Evolutionary conservation across 139 green algal species (phyloP).

Genomic region (Chlamydomonas incerta): DNA sequence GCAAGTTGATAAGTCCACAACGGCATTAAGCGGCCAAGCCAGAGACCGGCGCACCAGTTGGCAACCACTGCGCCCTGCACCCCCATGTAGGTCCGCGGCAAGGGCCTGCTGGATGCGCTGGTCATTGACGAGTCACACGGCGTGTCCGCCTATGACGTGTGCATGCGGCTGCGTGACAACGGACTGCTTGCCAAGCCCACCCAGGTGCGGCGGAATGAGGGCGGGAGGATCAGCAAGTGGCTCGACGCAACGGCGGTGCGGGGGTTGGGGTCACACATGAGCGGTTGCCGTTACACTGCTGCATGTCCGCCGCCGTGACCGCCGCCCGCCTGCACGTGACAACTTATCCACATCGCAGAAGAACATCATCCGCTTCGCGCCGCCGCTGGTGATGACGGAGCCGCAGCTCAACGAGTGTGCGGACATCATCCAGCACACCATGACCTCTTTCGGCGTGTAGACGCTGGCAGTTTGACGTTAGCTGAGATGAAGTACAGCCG

Average conservation of each 20-base stretch:
- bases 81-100: constrained; percentile 84
- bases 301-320: too few relatives aligned
- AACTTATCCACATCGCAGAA: constrained; percentile 56
- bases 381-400: constrained; percentile 86
- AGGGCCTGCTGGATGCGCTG: constrained; percentile 91
- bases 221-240: constrained; percentile 47
- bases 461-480: too few relatives aligned
- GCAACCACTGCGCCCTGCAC: too few relatives aligned
- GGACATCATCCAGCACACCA: constrained; percentile 76
- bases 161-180: constrained; percentile 84
- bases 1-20: too few relatives aligned
- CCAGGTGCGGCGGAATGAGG: constrained; percentile 67
- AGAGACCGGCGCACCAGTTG: too few relatives aligned
- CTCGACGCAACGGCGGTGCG: too few relatives aligned
- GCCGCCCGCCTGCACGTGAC: too few relatives aligned
- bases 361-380: constrained; percentile 93
- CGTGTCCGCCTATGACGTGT: constrained; percentile 89
- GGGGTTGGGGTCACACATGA: too few relatives aligned
- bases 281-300: too few relatives aligned
- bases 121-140: constrained; percentile 76
- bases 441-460: constrained; percentile 67
- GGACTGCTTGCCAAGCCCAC: constrained; percentile 97
- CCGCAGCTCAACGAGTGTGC: constrained; percentile 80
- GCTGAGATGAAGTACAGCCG: too few relatives aligned
- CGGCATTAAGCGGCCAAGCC: too few relatives aligned